These are phyloP conservation scores for Chiua virens DNA, from an alignment of 768 basidiomycete genomes.

Conservation along the genomic window DNA sequence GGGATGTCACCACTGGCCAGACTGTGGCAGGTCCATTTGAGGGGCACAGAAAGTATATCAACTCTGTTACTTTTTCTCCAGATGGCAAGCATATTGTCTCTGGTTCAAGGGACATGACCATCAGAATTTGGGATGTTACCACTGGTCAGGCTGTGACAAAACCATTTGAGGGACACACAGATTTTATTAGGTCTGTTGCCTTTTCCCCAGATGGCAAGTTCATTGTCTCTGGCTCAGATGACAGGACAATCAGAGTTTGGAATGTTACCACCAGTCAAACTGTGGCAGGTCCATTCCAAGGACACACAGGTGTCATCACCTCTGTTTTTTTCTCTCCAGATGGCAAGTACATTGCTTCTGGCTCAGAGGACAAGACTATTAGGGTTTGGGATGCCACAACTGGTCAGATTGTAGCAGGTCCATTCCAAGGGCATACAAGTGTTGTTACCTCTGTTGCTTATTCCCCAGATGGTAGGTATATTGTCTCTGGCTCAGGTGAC, in stretches of 20 bases:
- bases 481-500: too few relatives aligned
- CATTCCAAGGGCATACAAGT: too few relatives aligned
- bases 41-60: neutral
- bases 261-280: neutral
- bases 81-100: neutral
- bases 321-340: conserved; percentile 56
- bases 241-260: neutral
- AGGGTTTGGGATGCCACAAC: too few relatives aligned
- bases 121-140: neutral
- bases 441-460: too few relatives aligned
- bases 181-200: too few relatives aligned
- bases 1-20: neutral
- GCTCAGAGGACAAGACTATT: too few relatives aligned
- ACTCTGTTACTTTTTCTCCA: neutral
- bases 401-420: too few relatives aligned
- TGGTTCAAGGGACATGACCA: neutral
- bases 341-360: too few relatives aligned
- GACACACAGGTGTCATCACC: conserved; percentile 4
- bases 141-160: neutral
- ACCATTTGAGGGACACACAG: too few relatives aligned
- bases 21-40: neutral
- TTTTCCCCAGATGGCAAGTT: too few relatives aligned
- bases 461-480: too few relatives aligned
- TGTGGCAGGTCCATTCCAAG: neutral
- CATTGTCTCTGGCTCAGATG: too few relatives aligned